These are phyloP conservation scores for Serendipita sp. DNA, from an alignment of 1,284 basidiomycete genomes.

Conservation along the genomic window DNA sequence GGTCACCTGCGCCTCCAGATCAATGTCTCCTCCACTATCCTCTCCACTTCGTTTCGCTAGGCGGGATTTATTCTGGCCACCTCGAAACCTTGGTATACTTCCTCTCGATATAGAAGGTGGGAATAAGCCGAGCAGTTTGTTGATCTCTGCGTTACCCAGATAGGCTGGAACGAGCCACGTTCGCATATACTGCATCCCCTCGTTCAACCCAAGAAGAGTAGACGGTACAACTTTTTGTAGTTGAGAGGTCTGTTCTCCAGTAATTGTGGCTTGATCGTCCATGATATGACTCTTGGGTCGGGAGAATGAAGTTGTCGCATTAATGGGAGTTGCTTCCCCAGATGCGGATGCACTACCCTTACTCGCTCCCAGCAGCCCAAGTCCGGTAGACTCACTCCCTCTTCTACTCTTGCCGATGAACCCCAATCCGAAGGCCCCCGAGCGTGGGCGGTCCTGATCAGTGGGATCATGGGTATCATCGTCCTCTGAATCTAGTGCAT, in stretches of 20 bases:
- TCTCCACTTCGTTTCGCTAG: background rate
- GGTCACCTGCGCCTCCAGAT: constrained; percentile 35
- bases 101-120: background rate
- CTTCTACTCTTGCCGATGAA: background rate
- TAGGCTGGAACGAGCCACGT: background rate
- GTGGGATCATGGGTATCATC: background rate
- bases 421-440: background rate
- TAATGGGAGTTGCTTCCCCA: background rate
- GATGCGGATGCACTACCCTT: background rate
- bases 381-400: background rate
- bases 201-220: background rate
- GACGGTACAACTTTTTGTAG: too few species aligned
- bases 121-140: background rate
- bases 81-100: background rate
- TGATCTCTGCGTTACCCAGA: background rate
- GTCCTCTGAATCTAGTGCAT: background rate
- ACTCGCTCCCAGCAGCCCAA: background rate
- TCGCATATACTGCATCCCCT: background rate
- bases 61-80: too few species aligned
- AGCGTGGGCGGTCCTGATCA: background rate
- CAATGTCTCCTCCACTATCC: background rate
- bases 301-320: too few species aligned
- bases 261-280: too few species aligned
- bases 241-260: too few species aligned
- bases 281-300: too few species aligned